Percentiles rank a stretch among this genome's conserved stretches.
Conservation (phyloP, 2,329 filamentous ascomycete genomes). For the Aspergillus japonicus region DNA sequence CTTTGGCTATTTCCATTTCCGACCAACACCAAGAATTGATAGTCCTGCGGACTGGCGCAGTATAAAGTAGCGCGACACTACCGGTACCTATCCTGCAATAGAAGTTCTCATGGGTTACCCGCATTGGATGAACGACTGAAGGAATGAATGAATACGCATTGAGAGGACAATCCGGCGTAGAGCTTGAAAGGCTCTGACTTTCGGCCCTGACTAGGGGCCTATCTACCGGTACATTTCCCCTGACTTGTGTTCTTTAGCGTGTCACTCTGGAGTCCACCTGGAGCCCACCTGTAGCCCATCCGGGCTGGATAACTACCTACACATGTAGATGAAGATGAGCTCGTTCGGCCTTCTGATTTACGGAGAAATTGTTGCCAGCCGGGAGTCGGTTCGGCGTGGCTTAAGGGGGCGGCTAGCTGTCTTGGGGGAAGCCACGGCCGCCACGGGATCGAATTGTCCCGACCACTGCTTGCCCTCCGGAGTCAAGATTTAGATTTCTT, state of each 20-base stretch:
- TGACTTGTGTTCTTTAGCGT: constrained; percentile 6
- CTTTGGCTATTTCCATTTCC: neutral
- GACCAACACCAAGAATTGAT: neutral
- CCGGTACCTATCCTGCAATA: too few species aligned
- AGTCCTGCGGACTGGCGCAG: neutral
- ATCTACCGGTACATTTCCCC: constrained; percentile 1
- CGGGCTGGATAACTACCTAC: neutral
- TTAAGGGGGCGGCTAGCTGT: constrained; percentile 1
- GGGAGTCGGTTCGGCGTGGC: constrained; percentile 20
- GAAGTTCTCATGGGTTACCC: neutral
- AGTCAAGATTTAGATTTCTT: neutral
- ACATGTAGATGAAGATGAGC: neutral
- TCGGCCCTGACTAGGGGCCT: neutral
- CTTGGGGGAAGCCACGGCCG: neutral
- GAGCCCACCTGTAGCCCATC: neutral
- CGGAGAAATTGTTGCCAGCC: constrained; percentile 21
- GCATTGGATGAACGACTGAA: neutral
- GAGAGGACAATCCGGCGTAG: neutral
- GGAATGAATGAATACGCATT: neutral
- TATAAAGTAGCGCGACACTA: too few species aligned
- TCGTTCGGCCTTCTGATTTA: constrained; percentile 21
- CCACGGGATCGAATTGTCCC: constrained; percentile 18
- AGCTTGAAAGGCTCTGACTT: neutral
- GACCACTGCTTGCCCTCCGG: constrained; percentile 1
- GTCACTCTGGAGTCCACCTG: neutral